Percentiles rank a stretch among this genome's conserved stretches.
phyloP scores from a whole-genome alignment of 31 red algal species.

The Asparagopsis taxiformis region DNA sequence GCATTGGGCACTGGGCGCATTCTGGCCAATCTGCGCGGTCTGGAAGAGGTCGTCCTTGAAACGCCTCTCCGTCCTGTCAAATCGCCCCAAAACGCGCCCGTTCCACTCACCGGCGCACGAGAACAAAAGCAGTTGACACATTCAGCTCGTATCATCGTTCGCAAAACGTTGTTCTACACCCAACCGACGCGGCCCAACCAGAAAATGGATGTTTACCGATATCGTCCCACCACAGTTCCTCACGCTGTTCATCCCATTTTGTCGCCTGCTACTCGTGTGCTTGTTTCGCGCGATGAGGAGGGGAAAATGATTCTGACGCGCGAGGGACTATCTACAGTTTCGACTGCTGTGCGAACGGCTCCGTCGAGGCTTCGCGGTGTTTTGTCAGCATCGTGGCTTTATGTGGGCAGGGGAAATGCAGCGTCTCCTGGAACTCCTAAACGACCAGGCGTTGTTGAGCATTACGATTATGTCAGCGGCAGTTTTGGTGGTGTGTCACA shows the following conservation, averaged over 20 bases:
- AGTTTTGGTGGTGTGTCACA: neutral
- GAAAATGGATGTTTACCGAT: constrained; percentile 16
- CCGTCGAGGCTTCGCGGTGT: constrained; percentile 1
- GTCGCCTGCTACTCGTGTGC: neutral
- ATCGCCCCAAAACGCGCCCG: too few relatives aligned
- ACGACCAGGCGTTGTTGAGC: constrained; percentile 6
- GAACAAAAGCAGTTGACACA: neutral
- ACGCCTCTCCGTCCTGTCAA: neutral
- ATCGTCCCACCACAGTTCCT: constrained; percentile 8
- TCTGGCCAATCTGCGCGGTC: constrained; percentile 1
- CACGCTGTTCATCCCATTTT: neutral
- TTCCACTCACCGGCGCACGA: too few relatives aligned
- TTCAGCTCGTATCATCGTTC: neutral
- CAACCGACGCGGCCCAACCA: neutral
- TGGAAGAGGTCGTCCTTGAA: constrained; percentile 27
- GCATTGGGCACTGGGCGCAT: constrained; percentile 16
- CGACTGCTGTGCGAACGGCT: neutral
- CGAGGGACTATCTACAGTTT: neutral
- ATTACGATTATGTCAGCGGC: neutral
- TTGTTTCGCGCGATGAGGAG: constrained; percentile 7
- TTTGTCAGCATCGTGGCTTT: constrained; percentile 1
- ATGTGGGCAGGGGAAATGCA: constrained; percentile 16
- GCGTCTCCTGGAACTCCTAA: neutral
- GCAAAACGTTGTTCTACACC: constrained; percentile 4
- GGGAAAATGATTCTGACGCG: constrained; percentile 1